These are phyloP conservation scores for Inonotus obliquus DNA, from an alignment of 1,284 basidiomycete genomes.

Conservation along the genomic window DNA sequence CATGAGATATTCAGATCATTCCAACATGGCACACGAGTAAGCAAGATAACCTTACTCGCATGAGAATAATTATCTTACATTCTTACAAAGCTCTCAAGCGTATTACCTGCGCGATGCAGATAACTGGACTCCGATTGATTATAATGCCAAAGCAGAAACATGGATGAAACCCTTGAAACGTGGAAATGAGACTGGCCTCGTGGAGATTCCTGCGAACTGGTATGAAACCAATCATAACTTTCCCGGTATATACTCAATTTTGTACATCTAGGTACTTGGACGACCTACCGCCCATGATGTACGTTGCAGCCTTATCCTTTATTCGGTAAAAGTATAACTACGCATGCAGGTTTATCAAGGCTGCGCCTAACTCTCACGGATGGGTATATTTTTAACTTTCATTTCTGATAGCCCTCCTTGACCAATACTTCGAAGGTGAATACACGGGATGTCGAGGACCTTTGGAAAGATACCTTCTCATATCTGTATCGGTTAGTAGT, in stretches of 20 bases:
- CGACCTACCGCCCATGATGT: constrained; percentile 72
- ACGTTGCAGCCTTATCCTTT: constrained; percentile 15
- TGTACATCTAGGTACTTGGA: constrained; percentile 50
- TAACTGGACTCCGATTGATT: constrained; percentile 73
- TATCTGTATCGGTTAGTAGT: constrained; percentile 54
- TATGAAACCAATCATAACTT: constrained; percentile 22
- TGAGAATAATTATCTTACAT: constrained; percentile 8
- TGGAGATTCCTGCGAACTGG: constrained; percentile 76
- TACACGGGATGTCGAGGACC: constrained; percentile 60
- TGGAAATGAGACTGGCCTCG: constrained; percentile 64
- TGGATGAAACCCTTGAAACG: constrained; percentile 76
- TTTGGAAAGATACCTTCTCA: constrained; percentile 74
- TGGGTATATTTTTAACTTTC: constrained; percentile 39
- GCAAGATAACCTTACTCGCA: constrained; percentile 18
- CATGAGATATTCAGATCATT: constrained; percentile 47
- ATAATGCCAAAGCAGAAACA: constrained; percentile 48
- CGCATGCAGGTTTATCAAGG: constrained; percentile 55
- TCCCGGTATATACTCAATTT: neutral
- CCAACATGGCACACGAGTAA: constrained; percentile 59
- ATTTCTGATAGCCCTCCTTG: neutral
- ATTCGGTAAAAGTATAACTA: neutral
- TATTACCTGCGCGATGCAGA: constrained; percentile 70
- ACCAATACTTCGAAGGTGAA: constrained; percentile 45
- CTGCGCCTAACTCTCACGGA: constrained; percentile 61
- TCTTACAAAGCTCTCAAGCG: constrained; percentile 52